Conservation (phyloP, 2,329 filamentous ascomycete genomes). For the Claviceps pazoutovae region DNA sequence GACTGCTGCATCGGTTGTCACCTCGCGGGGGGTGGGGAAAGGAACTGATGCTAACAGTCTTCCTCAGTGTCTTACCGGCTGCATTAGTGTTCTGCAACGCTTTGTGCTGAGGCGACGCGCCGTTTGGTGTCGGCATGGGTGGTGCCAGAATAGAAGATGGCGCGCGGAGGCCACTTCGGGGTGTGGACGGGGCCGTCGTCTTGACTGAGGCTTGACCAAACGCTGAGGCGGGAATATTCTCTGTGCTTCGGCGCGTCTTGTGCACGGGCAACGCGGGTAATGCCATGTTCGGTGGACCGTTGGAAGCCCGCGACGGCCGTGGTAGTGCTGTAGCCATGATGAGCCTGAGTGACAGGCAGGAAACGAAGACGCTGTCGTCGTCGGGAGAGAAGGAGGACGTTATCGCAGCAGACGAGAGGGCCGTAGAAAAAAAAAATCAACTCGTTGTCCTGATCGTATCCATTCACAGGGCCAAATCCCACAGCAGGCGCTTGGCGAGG, state of each 20-base stretch:
- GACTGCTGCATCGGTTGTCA: constrained; percentile 41
- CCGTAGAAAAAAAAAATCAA: neutral
- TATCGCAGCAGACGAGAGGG: neutral
- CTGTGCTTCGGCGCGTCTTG: constrained; percentile 58
- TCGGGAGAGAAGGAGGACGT: neutral
- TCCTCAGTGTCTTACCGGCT: constrained; percentile 59
- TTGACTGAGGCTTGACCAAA: constrained; percentile 17
- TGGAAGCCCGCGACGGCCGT: constrained; percentile 50
- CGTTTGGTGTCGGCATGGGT: constrained; percentile 38
- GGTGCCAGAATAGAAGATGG: constrained; percentile 42
- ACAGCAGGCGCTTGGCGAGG: neutral
- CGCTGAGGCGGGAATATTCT: constrained; percentile 24
- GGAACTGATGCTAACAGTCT: constrained; percentile 83
- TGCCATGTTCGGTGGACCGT: constrained; percentile 56
- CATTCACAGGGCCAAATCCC: constrained; percentile 1
- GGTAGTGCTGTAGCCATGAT: constrained; percentile 43
- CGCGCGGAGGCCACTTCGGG: constrained; percentile 43
- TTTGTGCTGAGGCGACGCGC: constrained; percentile 42
- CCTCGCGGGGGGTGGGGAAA: constrained; percentile 81
- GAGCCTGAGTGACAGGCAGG: neutral
- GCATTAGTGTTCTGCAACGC: constrained; percentile 41
- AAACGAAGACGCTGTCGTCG: neutral
- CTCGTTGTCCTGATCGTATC: neutral
- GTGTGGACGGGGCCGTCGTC: constrained; percentile 30
- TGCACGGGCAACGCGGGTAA: constrained; percentile 60